Evolutionary conservation across 2,329 filamentous ascomycete genomes (phyloP).

Genomic region (Colletotrichum ledebouriae): DNA sequence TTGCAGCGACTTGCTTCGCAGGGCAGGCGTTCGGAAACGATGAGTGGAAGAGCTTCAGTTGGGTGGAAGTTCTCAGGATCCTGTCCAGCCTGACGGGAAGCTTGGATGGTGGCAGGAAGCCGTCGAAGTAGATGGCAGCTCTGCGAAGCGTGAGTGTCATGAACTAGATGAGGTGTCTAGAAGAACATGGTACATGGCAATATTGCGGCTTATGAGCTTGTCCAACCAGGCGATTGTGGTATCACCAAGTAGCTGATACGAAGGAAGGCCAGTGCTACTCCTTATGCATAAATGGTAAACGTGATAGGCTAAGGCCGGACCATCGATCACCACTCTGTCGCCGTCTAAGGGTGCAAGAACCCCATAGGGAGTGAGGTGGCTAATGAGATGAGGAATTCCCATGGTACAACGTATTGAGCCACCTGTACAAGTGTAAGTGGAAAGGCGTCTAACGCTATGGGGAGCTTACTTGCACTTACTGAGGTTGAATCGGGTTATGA

Average conservation of each 20-base stretch:
- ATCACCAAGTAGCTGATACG: slow-evolving; percentile 73
- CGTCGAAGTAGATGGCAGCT: slow-evolving; percentile 86
- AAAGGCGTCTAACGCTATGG: too few relatives aligned
- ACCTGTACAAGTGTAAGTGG: background rate
- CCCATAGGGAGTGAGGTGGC: slow-evolving; percentile 67
- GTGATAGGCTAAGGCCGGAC: slow-evolving; percentile 82
- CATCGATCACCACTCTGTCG: slow-evolving; percentile 74
- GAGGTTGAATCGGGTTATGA: too few relatives aligned
- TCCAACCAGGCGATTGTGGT: slow-evolving; percentile 74
- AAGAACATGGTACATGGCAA: slow-evolving; percentile 68
- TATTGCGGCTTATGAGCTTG: slow-evolving; percentile 65
- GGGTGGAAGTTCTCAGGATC: slow-evolving; percentile 68
- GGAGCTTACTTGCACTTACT: too few relatives aligned
- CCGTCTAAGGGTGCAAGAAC: slow-evolving; percentile 56
- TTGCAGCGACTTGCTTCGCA: slow-evolving; percentile 43
- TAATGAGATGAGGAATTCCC: slow-evolving; percentile 72
- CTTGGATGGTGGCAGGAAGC: slow-evolving; percentile 79
- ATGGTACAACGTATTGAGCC: slow-evolving; percentile 50
- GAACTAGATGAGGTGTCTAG: background rate
- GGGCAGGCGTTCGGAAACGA: slow-evolving; percentile 48
- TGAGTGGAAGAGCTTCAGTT: slow-evolving; percentile 63
- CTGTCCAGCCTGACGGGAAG: slow-evolving; percentile 71
- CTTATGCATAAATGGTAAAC: slow-evolving; percentile 70
- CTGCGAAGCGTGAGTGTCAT: slow-evolving; percentile 53
- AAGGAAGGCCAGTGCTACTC: slow-evolving; percentile 67